Evolutionary conservation across 108 stramenopile species (phyloP), one percentile per base, ranked within the genome.

Genomic region (Cyclostephanos invisitatus): DNA sequence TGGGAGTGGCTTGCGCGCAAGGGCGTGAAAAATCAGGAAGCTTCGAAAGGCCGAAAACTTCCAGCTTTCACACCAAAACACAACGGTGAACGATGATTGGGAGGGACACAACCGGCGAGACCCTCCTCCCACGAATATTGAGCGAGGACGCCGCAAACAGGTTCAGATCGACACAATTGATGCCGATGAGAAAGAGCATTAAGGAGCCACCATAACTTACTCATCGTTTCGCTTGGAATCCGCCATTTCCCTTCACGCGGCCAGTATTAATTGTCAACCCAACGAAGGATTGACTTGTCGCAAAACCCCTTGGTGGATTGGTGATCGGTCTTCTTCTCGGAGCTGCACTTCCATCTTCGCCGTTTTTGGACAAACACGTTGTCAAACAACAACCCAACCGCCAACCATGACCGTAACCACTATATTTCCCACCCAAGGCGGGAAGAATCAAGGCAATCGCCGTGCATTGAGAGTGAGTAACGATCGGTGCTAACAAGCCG

Each of bases 401-500:
- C 44, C 24, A 46, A 2, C 48, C 46, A 47, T 40, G 27, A 40
- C 64, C 2, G 25, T 59, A 18, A 75, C 59, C 5, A 80, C 69
- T 63, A 68, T 73, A 55, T 68, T 68, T 25, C 72, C 71, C 28
- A 69, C 69, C 50, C 75, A 76, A 49, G 58, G 29, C 50, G 54
- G 37, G 9, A 59, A 54, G 36, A 36, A 29, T 28, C 71, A 61
- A 72, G 78, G 71, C 47, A 51, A 49, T 62, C 72, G 78, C 35
- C 78, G 78, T 64, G 78, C 72, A 70, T 22, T 80, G 42, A 73
- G 72, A 63, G 78, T 80, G 61, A 55, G 78, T 69, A n/a, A 8
- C 5, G 53, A 73, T 57, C 10, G 36, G 40, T 11, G 27, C 4
- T 32, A 32, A 32, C n/a, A 65, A 37, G 36, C 40, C 61, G 17